These are phyloP conservation scores for Incumbomyces lentus DNA, from an alignment of 2,329 filamentous ascomycete species.

Conservation along the genomic window DNA sequence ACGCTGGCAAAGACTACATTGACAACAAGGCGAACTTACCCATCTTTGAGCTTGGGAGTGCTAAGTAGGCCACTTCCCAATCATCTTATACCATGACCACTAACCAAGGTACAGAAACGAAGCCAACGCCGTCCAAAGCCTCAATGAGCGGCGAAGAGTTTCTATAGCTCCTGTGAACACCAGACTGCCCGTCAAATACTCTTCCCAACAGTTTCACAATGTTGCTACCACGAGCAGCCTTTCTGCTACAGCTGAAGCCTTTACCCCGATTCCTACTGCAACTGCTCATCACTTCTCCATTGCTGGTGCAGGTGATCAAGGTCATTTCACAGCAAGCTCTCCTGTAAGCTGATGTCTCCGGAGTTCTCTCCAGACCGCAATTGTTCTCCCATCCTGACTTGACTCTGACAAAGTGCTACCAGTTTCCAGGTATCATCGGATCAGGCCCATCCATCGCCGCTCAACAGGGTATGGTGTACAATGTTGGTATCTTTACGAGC, in stretches of 20 bases:
- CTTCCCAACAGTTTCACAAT: no score
- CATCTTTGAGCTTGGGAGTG: background rate
- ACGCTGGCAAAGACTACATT: conserved; percentile 29
- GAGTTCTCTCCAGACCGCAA: background rate
- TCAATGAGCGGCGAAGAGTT: background rate
- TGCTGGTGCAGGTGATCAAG: background rate
- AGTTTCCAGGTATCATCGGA: conserved; percentile 2
- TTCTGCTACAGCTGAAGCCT: conserved; percentile 19
- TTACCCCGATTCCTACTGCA: conserved; percentile 8
- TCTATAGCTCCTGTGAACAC: background rate
- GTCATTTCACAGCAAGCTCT: background rate
- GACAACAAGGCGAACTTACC: background rate
- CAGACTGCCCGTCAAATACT: no score
- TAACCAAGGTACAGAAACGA: background rate
- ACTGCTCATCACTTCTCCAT: background rate
- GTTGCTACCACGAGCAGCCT: conserved; percentile 10
- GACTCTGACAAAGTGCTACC: background rate
- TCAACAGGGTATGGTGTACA: background rate
- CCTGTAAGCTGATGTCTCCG: background rate
- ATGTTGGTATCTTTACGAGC: conserved; percentile 14
- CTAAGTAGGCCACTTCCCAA: background rate
- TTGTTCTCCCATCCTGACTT: no score
- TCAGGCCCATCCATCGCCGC: background rate
- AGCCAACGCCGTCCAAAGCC: background rate
- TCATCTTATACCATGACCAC: background rate